Evolutionary conservation across 2,329 filamentous ascomycete species (phyloP).

Genomic region (Cordyceps pruinosa): DNA sequence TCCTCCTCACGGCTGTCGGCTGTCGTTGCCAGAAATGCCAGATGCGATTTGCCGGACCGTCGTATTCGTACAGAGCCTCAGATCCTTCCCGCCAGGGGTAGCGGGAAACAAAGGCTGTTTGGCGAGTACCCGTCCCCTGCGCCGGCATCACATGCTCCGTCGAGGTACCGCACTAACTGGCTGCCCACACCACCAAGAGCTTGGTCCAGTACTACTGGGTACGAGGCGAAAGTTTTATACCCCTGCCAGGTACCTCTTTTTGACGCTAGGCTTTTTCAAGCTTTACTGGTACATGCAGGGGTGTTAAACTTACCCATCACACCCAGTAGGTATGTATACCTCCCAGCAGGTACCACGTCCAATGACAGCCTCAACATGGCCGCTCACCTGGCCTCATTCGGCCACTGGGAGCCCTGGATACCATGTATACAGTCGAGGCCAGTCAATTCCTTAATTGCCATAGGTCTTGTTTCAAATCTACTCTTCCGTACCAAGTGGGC

Average conservation of each 20-base stretch:
- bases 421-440: too few species aligned
- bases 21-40: background rate
- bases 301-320: too few species aligned
- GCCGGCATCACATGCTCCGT: background rate
- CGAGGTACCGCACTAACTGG: background rate
- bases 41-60: background rate
- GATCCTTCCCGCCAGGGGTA: background rate
- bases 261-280: too few species aligned
- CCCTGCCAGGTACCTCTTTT: too few species aligned
- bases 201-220: too few species aligned
- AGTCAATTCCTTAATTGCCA: too few species aligned
- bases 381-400: background rate
- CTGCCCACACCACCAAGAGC: too few species aligned
- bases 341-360: background rate
- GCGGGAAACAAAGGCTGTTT: background rate
- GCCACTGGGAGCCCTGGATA: background rate
- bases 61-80: slow-evolving; percentile 7
- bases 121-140: background rate
- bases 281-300: too few species aligned
- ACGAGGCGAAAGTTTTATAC: too few species aligned
- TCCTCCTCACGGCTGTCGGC: background rate
- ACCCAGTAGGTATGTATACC: too few species aligned
- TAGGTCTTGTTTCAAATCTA: too few species aligned
- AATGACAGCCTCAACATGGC: background rate
- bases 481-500: too few species aligned